A percentile compares a stretch with the other conserved stretches of the same genome.
Evolutionary conservation across 805 yeast genomes (phyloP).

Genomic region (Pichia cephalocereana): DNA sequence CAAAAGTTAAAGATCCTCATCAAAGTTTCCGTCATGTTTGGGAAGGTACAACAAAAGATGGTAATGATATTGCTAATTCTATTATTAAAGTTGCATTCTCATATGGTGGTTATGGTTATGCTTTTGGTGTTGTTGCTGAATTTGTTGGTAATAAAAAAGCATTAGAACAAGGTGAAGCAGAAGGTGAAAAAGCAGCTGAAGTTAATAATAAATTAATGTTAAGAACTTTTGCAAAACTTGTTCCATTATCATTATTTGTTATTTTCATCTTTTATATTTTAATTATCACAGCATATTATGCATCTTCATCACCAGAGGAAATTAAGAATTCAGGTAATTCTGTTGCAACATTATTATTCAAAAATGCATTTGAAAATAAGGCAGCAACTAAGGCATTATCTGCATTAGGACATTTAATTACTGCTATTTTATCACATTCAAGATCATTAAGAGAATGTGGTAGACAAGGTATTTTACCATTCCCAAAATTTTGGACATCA

Average conservation of each 20-base stretch:
- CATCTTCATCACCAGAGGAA: slow-evolving; percentile 57
- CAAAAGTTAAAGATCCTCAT: slow-evolving; percentile 22
- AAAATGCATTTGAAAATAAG: slow-evolving; percentile 53
- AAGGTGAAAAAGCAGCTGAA: neutral
- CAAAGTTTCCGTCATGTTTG: slow-evolving; percentile 28
- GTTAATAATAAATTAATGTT: slow-evolving; percentile 38
- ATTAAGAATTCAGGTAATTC: slow-evolving; percentile 54
- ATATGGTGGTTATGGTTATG: slow-evolving; percentile 33
- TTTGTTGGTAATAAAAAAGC: slow-evolving; percentile 29
- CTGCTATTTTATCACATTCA: slow-evolving; percentile 80
- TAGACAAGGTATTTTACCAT: slow-evolving; percentile 74
- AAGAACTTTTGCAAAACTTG: slow-evolving; percentile 59
- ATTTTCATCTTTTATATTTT: slow-evolving; percentile 63
- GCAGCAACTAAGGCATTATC: slow-evolving; percentile 59
- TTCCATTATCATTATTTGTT: slow-evolving; percentile 58
- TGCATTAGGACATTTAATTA: slow-evolving; percentile 73
- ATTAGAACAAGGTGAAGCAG: neutral
- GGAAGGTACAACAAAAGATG: slow-evolving; percentile 34
- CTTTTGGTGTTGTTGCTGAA: slow-evolving; percentile 29
- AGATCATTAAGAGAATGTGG: slow-evolving; percentile 74
- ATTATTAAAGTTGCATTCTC: slow-evolving; percentile 36
- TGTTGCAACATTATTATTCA: slow-evolving; percentile 70
- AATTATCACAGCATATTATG: slow-evolving; percentile 71
- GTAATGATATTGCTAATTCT: slow-evolving; percentile 34
- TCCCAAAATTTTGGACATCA: slow-evolving; percentile 60